These are phyloP conservation scores for Cryptosporidium viatorum DNA, from an alignment of 169 alveolate species.

Conservation along the genomic window DNA sequence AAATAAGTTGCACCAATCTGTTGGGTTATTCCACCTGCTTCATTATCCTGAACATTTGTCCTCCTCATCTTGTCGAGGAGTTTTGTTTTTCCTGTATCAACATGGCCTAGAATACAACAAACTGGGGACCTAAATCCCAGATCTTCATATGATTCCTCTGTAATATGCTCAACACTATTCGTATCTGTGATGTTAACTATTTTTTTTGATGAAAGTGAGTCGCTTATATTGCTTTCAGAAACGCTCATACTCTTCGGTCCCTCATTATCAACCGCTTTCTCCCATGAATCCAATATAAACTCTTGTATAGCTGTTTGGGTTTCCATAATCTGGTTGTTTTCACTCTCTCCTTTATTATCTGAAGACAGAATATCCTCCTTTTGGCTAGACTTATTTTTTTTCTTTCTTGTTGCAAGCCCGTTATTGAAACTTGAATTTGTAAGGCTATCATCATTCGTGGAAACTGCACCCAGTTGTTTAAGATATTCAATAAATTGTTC, in stretches of 20 bases:
- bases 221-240: conserved; percentile 37
- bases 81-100: conserved; percentile 99
- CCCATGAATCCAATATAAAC: conserved; percentile 75
- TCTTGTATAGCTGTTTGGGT: conserved; percentile 32
- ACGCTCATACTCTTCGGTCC: not conserved
- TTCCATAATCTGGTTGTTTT: conserved; percentile 71
- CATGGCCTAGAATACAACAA: conserved; percentile 98
- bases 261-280: conserved; percentile 61
- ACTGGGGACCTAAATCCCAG: conserved; percentile 94
- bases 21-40: conserved; percentile 99
- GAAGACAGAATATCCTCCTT: conserved; percentile 64
- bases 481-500: conserved; percentile 83
- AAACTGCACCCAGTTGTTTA: conserved; percentile 78
- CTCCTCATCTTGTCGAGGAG: conserved; percentile 97
- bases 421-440: not conserved
- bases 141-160: conserved; percentile 71
- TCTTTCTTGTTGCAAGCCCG: conserved; percentile 47
- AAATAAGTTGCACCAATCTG: conserved; percentile 99
- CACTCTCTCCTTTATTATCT: conserved; percentile 28
- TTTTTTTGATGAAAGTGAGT: conserved; percentile 56
- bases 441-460: conserved; percentile 8
- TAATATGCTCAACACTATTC: conserved; percentile 15
- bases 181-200: not conserved
- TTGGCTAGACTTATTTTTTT: conserved; percentile 51
- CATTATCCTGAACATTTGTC: conserved; percentile 98